These are phyloP conservation scores for Sporobolomyces phaffii DNA, from an alignment of 768 basidiomycete genomes.

Conservation along the genomic window DNA sequence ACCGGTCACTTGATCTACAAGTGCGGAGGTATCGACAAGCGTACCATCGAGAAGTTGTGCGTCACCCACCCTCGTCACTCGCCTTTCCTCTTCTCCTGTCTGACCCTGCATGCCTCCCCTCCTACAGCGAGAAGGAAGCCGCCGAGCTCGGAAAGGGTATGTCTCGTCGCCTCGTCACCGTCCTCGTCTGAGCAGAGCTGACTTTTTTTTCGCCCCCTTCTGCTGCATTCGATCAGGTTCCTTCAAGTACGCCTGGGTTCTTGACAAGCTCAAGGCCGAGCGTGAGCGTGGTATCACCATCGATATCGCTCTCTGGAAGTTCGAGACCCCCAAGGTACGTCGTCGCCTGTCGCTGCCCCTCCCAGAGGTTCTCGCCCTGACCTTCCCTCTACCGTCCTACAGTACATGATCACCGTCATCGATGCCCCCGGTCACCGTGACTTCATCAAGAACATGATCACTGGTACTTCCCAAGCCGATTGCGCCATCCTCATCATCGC, in stretches of 20 bases:
- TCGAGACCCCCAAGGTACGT: conserved; percentile 92
- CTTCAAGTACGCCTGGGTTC: conserved; percentile 80
- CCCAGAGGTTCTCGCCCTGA: neutral
- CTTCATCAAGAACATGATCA: conserved; percentile 96
- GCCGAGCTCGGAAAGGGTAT: conserved; percentile 96
- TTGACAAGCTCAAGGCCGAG: conserved; percentile 99
- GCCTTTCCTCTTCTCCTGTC: neutral
- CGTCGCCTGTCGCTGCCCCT: neutral
- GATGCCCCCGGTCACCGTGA: conserved; percentile 99
- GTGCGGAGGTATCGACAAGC: conserved; percentile 99
- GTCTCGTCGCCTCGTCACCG: conserved; percentile 35
- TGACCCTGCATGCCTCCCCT: neutral
- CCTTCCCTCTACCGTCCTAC: conserved; percentile 43
- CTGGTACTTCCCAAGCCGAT: conserved; percentile 99
- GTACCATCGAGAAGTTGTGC: conserved; percentile 68
- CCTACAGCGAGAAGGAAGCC: conserved; percentile 89
- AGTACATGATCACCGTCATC: conserved; percentile 65
- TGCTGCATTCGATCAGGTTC: conserved; percentile 36
- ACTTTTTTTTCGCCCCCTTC: conserved; percentile 27
- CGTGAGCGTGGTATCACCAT: conserved; percentile 99
- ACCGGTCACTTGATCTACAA: conserved; percentile 99
- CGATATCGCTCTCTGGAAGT: conserved; percentile 99
- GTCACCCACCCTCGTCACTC: neutral
- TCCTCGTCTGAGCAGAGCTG: neutral
- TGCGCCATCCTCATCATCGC: conserved; percentile 96